Base-by-base conservation (phyloP, 1,284 basidiomycete genomes). In the Leccinum solheimii region DNA sequence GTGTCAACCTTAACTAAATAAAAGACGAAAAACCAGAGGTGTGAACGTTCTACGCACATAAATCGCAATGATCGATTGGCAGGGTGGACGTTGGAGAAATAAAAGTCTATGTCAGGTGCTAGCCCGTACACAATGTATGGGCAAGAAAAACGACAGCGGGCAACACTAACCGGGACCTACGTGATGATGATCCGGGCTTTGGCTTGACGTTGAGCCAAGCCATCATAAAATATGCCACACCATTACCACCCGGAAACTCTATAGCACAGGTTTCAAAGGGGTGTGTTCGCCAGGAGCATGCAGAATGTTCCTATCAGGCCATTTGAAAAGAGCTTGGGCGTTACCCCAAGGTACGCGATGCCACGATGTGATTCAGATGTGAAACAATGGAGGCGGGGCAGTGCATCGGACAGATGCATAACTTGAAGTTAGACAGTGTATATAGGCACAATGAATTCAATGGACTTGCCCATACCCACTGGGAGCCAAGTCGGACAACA, bases 161-260 rank as follows among this genome's bases (percentile, higher is more conserved):
- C 55, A 55, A 54, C 5, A 57, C 55, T 50, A 55, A 57, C 67
- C 67, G 19, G 3, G 43, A 48, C 19, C 43, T 48, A 11, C 19
- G 16, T 19, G 10, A 19, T 45, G 19, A 48, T 45, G 43, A n/a
- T 36, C 34, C 36, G 36, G 8, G 19, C 5, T 45, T 21, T 11
- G 43, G 6, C 19, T 21, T 9, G 6, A 45, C n/a, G 19, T 21
- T 45, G 19, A 45, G 10, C 19, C 10, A 9, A 6, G 11, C 10
- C 10, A 9, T 45, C 43, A 45, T 45, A 45, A 45, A 45, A 21
- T 21, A 6, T 45, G 19, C 3, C 19, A 21, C 19, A 43, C 43
- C 5, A 7, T 19, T 6, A 21, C 43, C 9, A 21, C 3, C 19
- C 11, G 43, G 11, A 21, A 45, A 21, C 10, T 26, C 48, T 16